Evolutionary conservation across 495 filamentous ascomycete species (phyloP).

Genomic region (Aspergillus asperescens): DNA sequence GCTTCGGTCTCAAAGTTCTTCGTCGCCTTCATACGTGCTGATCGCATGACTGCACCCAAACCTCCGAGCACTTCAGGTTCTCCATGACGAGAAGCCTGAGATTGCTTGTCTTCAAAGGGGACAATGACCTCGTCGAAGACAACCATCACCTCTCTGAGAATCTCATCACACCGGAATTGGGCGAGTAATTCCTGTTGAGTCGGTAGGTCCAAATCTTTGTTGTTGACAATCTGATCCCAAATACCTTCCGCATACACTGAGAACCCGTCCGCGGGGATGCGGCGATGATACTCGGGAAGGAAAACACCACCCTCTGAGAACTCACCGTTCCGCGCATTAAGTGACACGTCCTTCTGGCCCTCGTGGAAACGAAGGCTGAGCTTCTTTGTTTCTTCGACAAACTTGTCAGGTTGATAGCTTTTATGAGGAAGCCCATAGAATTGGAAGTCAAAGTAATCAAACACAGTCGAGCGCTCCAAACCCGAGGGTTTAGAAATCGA

Average conservation of each 20-base stretch:
- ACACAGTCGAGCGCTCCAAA: constrained; percentile 80
- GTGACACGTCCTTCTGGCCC: constrained; percentile 62
- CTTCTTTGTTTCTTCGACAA: constrained; percentile 71
- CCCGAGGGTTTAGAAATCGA: constrained; percentile 85
- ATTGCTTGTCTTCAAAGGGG: constrained; percentile 83
- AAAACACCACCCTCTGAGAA: constrained; percentile 79
- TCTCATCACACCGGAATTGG: constrained; percentile 97
- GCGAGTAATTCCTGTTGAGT: constrained; percentile 96
- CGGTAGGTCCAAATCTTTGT: constrained; percentile 94
- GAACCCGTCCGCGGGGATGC: constrained; percentile 94
- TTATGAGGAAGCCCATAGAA: constrained; percentile 96
- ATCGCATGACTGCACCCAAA: constrained; percentile 69
- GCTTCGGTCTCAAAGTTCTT: constrained; percentile 85
- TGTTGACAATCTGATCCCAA: constrained; percentile 97
- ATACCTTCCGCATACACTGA: constrained; percentile 86
- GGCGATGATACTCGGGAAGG: constrained; percentile 86
- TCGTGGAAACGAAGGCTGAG: constrained; percentile 76
- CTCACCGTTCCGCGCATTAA: constrained; percentile 49
- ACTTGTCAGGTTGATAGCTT: constrained; percentile 91
- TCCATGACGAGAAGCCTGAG: constrained; percentile 64
- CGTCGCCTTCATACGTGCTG: constrained; percentile 64
- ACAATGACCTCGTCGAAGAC: constrained; percentile 74
- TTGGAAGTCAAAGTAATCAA: constrained; percentile 97
- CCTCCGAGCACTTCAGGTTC: constrained; percentile 66
- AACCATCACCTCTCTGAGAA: constrained; percentile 76